Conservation (phyloP, 441 rosid species). For the Hura crepitans region DNA sequence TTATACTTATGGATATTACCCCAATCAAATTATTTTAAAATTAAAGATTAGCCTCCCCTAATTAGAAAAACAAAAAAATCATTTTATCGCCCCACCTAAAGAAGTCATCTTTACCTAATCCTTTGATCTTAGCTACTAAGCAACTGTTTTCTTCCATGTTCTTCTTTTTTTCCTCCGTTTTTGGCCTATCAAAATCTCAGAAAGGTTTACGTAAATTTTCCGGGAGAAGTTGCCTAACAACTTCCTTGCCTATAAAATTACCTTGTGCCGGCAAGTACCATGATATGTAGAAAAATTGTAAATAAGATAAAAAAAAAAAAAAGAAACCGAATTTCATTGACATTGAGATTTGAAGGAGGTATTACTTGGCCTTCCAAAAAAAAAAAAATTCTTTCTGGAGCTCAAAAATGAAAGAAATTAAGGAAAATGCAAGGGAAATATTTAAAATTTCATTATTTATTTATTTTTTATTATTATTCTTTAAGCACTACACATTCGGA, state of each 20-base stretch:
- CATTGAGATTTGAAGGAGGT: not conserved
- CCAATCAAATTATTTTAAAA: not conserved
- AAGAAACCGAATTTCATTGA: not conserved
- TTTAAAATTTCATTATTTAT: not conserved
- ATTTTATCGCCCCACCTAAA: constrained; percentile 21
- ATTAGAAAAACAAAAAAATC: not conserved
- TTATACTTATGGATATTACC: not conserved
- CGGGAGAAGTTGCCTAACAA: constrained; percentile 1
- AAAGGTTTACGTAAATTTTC: constrained; percentile 7
- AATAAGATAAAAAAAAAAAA: not conserved
- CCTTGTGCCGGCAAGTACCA: constrained; percentile 5
- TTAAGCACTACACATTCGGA: constrained; percentile 59
- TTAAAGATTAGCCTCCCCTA: not conserved
- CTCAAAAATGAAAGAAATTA: not conserved
- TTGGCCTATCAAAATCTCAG: constrained; percentile 10
- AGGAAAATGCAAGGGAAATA: not conserved
- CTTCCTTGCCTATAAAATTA: constrained; percentile 14
- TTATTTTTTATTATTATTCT: not conserved
- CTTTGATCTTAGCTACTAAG: constrained; percentile 36
- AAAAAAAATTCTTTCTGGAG: constrained; percentile 2
- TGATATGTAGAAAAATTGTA: not conserved
- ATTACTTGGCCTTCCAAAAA: constrained; percentile 3
- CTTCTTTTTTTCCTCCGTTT: too few relatives aligned
- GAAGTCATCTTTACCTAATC: constrained; percentile 40
- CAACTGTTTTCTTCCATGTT: not conserved